phyloP scores from a whole-genome alignment of 2,329 filamentous ascomycete species.

The Rutstroemia sp. region DNA sequence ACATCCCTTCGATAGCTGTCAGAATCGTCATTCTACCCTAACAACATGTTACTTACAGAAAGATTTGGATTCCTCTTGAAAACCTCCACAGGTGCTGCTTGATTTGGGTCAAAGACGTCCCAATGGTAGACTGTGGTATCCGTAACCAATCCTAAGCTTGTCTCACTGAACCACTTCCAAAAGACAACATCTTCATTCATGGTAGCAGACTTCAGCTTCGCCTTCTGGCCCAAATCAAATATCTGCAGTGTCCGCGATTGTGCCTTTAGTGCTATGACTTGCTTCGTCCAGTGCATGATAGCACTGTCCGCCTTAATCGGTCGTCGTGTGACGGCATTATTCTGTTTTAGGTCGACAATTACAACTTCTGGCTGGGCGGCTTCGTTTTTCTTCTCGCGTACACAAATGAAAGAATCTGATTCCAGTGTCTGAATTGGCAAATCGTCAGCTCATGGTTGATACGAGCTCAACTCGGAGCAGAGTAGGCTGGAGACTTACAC shows the following conservation, averaged over 20 bases:
- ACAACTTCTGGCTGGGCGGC: constrained; percentile 85
- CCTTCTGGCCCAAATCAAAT: constrained; percentile 88
- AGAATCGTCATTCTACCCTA: neutral
- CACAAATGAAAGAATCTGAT: constrained; percentile 93
- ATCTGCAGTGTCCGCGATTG: constrained; percentile 93
- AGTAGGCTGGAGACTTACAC: constrained; percentile 49
- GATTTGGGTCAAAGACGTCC: constrained; percentile 85
- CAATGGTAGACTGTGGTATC: constrained; percentile 91
- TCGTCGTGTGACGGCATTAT: constrained; percentile 88
- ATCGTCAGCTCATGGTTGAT: constrained; percentile 9
- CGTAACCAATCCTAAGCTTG: constrained; percentile 80
- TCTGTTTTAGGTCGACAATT: constrained; percentile 96
- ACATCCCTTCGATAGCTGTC: constrained; percentile 56
- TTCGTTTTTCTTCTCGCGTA: constrained; percentile 87
- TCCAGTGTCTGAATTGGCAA: constrained; percentile 70
- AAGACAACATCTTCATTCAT: constrained; percentile 98
- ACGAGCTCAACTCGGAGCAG: constrained; percentile 8
- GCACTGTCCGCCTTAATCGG: constrained; percentile 99
- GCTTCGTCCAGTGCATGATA: constrained; percentile 97
- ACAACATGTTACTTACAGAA: constrained; percentile 49
- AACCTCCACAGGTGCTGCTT: constrained; percentile 75
- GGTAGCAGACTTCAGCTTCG: constrained; percentile 91
- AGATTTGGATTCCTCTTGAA: constrained; percentile 94
- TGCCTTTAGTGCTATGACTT: constrained; percentile 94
- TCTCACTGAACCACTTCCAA: constrained; percentile 98